phyloP scores from a whole-genome alignment of 164 flowering plant genomes.

The Cinnamomum chago region DNA sequence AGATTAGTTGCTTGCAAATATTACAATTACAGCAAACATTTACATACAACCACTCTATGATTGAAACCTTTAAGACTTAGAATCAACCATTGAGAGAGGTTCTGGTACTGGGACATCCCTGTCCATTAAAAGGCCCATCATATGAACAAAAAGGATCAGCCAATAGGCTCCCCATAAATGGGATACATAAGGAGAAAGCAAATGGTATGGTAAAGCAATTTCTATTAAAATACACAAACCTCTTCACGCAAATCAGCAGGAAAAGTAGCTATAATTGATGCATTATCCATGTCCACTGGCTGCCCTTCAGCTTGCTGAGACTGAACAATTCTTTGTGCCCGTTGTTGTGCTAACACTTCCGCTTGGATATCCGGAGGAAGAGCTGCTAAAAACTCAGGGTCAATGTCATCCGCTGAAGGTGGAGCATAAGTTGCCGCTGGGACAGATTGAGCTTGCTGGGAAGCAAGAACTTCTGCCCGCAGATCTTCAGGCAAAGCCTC shows the following conservation, averaged over 20 bases:
- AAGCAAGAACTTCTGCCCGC: constrained; percentile 91
- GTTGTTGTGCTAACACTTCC: constrained; percentile 94
- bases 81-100: no score
- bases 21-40: neutral
- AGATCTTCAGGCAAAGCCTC: constrained; percentile 96
- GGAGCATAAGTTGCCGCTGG: constrained; percentile 64
- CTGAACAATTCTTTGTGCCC: constrained; percentile 64
- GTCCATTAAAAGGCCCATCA: neutral
- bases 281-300: constrained; percentile 97
- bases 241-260: constrained; percentile 98
- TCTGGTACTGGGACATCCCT: neutral
- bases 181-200: neutral
- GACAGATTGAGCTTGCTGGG: constrained; percentile 79
- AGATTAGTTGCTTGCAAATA: neutral
- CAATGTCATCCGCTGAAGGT: constrained; percentile 79
- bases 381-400: constrained; percentile 96
- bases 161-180: neutral
- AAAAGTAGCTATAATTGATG: constrained; percentile 94
- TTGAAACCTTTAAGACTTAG: no score
- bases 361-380: constrained; percentile 97
- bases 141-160: neutral
- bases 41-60: neutral
- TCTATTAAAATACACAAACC: constrained; percentile 33
- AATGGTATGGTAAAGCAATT: no score
- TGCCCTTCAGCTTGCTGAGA: constrained; percentile 86